Evolutionary conservation across 139 green algal genomes (phyloP).

Genomic region (Pycnococcus provasolii): DNA sequence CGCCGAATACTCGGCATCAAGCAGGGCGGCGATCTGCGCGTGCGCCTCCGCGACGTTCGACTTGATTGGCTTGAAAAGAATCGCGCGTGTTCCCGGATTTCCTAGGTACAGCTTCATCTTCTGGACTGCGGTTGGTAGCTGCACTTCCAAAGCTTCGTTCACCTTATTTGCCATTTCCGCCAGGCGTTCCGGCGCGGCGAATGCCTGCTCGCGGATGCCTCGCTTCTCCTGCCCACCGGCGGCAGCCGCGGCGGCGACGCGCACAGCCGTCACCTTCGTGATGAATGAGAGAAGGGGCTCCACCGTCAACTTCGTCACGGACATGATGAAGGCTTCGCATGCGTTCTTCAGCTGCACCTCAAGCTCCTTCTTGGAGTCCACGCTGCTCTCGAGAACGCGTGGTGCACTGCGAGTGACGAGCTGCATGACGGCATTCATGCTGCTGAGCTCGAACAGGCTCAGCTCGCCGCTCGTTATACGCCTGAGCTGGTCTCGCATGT

Average conservation of each 20-base stretch:
- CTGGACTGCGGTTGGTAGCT: slow-evolving; percentile 48
- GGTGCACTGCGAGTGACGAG: slow-evolving; percentile 54
- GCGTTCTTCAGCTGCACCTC: slow-evolving; percentile 79
- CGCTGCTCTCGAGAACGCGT: slow-evolving; percentile 53
- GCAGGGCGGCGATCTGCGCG: slow-evolving; percentile 61
- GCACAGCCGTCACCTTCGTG: slow-evolving; percentile 61
- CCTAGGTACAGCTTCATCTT: slow-evolving; percentile 77
- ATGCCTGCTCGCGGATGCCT: slow-evolving; percentile 55
- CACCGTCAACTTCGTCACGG: slow-evolving; percentile 75
- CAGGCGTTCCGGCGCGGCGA: slow-evolving; percentile 69
- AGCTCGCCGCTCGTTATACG: slow-evolving; percentile 63
- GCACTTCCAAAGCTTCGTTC: slow-evolving; percentile 47
- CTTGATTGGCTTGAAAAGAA: slow-evolving; percentile 82
- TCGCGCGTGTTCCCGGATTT: slow-evolving; percentile 55
- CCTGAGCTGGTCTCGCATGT: slow-evolving; percentile 77
- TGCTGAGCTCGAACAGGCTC: slow-evolving; percentile 64
- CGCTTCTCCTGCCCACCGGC: not conserved
- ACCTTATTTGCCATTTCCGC: slow-evolving; percentile 65
- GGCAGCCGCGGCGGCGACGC: not conserved
- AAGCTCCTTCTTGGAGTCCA: slow-evolving; percentile 86
- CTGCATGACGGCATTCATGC: slow-evolving; percentile 63
- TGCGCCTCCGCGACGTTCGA: slow-evolving; percentile 89
- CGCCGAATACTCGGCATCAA: slow-evolving; percentile 54
- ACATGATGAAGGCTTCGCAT: slow-evolving; percentile 93
- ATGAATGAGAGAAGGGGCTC: slow-evolving; percentile 91